These are phyloP conservation scores for Prinsepia uniflora DNA, from an alignment of 306 rosid genomes.

Conservation along the genomic window DNA sequence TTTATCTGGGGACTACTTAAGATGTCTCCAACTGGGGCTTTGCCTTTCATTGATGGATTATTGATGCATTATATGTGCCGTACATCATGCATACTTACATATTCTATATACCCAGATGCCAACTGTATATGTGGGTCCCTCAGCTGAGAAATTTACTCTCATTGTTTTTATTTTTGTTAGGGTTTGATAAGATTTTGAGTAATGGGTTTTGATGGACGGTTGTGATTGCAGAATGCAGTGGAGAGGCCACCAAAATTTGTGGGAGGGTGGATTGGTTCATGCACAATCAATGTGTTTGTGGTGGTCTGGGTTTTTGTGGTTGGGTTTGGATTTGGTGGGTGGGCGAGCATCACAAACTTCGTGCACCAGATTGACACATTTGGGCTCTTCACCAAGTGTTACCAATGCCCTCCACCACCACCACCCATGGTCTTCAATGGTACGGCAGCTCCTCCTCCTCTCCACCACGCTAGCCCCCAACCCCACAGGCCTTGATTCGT, in stretches of 20 bases:
- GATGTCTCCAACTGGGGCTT: constrained; percentile 1
- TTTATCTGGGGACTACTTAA: constrained; percentile 12
- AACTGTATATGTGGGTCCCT: not conserved
- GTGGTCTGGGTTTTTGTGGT: constrained; percentile 87
- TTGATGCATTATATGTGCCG: constrained; percentile 1
- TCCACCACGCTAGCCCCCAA: constrained; percentile 32
- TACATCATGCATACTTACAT: not conserved
- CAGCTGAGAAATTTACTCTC: not conserved
- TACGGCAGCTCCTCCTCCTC: constrained; percentile 61
- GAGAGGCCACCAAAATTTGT: constrained; percentile 77
- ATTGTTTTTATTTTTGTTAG: not conserved
- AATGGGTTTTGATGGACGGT: constrained; percentile 8
- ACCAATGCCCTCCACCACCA: constrained; percentile 60
- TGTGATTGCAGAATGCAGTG: constrained; percentile 81
- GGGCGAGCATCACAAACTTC: constrained; percentile 96
- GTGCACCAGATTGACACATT: constrained; percentile 83
- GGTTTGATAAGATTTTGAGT: not conserved
- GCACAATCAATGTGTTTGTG: constrained; percentile 60
- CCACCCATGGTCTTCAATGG: constrained; percentile 35
- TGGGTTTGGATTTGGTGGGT: constrained; percentile 96
- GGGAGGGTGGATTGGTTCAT: constrained; percentile 87
- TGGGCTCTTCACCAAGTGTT: constrained; percentile 94
- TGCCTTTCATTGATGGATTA: not conserved
- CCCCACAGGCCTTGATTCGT: constrained; percentile 24
- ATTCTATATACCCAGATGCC: not conserved